Evolutionary conservation across 768 basidiomycete species (phyloP).

Genomic region (Amanita molliuscula): DNA sequence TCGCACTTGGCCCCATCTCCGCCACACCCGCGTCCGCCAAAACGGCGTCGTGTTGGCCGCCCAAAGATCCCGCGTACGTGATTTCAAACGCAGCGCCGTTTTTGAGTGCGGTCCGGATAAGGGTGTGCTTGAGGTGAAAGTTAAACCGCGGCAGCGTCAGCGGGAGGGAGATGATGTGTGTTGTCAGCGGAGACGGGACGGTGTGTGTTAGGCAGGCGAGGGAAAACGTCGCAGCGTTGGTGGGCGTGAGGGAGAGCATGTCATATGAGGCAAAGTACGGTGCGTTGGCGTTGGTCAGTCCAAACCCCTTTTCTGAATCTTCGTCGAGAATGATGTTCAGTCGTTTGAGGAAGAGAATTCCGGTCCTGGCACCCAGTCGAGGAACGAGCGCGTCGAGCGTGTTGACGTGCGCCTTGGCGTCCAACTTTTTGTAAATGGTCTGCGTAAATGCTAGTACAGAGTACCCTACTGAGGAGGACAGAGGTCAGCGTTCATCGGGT

Average conservation of each 20-base stretch:
- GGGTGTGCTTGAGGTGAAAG: slow-evolving; percentile 75
- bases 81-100: slow-evolving; percentile 83
- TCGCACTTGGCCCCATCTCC: slow-evolving; percentile 43
- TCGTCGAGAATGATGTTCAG: slow-evolving; percentile 75
- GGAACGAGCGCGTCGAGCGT: slow-evolving; percentile 45
- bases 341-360: slow-evolving; percentile 61
- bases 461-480: slow-evolving; percentile 64
- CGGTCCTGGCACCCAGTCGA: slow-evolving; percentile 47
- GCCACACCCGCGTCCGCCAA: slow-evolving; percentile 35
- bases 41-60: slow-evolving; percentile 43
- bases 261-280: slow-evolving; percentile 59
- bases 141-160: slow-evolving; percentile 69
- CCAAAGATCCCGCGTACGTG: slow-evolving; percentile 64
- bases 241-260: slow-evolving; percentile 66
- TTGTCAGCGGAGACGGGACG: slow-evolving; percentile 62
- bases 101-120: slow-evolving; percentile 70
- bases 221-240: slow-evolving; percentile 62
- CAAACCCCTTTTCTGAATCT: slow-evolving; percentile 81
- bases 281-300: slow-evolving; percentile 68
- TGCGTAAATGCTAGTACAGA: slow-evolving; percentile 72
- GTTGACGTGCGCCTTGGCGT: slow-evolving; percentile 61
- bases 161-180: slow-evolving; percentile 75
- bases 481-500: background rate
- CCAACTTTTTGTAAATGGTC: slow-evolving; percentile 59
- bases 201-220: slow-evolving; percentile 75